Conservation (phyloP, 1,284 basidiomycete genomes). For the Puccinia brachypodii region DNA sequence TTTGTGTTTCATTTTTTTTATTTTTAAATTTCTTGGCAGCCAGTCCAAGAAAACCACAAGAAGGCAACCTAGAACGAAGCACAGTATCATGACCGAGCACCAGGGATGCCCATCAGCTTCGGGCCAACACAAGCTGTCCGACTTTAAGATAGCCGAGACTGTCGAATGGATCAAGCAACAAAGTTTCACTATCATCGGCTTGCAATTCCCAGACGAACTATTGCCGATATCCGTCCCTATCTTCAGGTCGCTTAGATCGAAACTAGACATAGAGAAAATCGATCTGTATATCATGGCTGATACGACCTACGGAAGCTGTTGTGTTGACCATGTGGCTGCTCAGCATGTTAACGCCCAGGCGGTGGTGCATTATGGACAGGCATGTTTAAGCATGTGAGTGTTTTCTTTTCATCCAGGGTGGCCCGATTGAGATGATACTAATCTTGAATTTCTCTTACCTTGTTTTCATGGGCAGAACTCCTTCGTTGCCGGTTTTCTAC, state of each 20-base stretch:
- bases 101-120: neutral
- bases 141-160: conserved; percentile 74
- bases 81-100: neutral
- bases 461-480: conserved; percentile 53
- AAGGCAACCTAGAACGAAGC: neutral
- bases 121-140: neutral
- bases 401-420: conserved; percentile 43
- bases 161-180: conserved; percentile 90
- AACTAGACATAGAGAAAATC: conserved; percentile 52
- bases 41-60: too few species aligned
- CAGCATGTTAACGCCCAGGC: conserved; percentile 89
- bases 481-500: conserved; percentile 59
- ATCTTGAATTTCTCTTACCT: neutral
- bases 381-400: conserved; percentile 81
- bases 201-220: conserved; percentile 96
- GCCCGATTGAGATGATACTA: neutral
- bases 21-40: too few species aligned
- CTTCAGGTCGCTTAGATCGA: conserved; percentile 64
- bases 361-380: conserved; percentile 93
- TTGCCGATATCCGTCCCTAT: conserved; percentile 82
- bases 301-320: conserved; percentile 97
- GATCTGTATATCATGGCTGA: conserved; percentile 89
- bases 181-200: conserved; percentile 61
- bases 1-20: too few species aligned
- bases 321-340: conserved; percentile 93